Evolutionary conservation across 2,329 filamentous ascomycete genomes (phyloP), one percentile per base, ranked within the genome.

Genomic region (Pseudonectria foliicola): DNA sequence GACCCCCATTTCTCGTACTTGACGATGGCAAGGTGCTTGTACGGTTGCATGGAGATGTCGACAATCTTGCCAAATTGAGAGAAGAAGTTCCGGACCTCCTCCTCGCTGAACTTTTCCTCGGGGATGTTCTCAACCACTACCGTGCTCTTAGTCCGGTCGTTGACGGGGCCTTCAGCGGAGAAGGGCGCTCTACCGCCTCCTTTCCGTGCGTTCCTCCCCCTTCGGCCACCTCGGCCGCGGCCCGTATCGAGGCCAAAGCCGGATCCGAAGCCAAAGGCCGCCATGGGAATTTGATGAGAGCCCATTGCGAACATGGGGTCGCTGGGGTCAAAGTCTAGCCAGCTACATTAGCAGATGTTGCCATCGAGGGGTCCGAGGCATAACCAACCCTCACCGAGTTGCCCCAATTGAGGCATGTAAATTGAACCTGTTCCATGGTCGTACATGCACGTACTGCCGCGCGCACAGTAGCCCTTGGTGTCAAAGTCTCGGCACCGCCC

Each of bases 81-180:
- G 50, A 92, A 92, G 61, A 85, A 90, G 1, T 59, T 62, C 10
- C 74, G 74, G 10, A 92, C 72, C 10, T 71, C 61, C 0, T 77
- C 69, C 48, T 88, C 83, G 28, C 63, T 68, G 36, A 85, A 80
- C 36, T 77, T 70, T 13, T 85, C 80, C 41, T 81, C 73, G 0
- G 85, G 85, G 6, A 92, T 90, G 37, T 80, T 79, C 53, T 89
- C 83, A 3, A 92, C 71, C 3, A 89, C 83, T 13, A 92, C 73
- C 0, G 77, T 77, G 7, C 75, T 81, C 46, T 79, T 81, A 0
- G 68, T 70, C 35, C 62, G 69, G 54, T 88, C 82, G 32, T 67
- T 57, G 16, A 77, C 71, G 0, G 80, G 76, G 0, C 80, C 79
- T 14, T 77, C 70, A 0, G 72, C 68, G 0, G 84, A 84, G 49